Evolutionary conservation across 306 rosid species (phyloP), one percentile per base, ranked within the genome.

Genomic region (Cicer cuneatum): DNA sequence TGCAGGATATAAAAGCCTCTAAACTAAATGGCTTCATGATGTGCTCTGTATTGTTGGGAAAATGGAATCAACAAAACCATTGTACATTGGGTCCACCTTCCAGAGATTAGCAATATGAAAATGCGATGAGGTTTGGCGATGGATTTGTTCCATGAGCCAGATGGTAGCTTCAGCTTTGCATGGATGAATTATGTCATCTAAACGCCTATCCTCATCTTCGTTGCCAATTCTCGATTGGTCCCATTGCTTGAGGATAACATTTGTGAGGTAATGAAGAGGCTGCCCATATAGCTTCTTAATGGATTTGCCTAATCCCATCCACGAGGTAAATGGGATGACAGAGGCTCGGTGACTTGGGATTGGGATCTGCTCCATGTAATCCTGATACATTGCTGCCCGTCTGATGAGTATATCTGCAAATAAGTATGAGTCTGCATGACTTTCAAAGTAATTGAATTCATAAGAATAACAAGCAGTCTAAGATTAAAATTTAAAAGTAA

Each of bases 241-340:
- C 98, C 98, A 94, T 74, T 88, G 89, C 84, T 77, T 91, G 39
- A 94, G 91, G 77, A 74, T 89, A 83, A 78, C 43, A 77, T 94
- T 94, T 74, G 98, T 90, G 71, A 89, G 92, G 90, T 90, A 94
- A 82, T 94, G 98, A 81, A 91, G 84, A 64, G 96, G 98, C 69
- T 94, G 98, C 54, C 91, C 85, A 70, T 90, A 94, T 54, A 94
- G 47, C 79, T 88, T 84, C 84, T 94, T 94, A 12, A 94, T 82
- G 72, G 96, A 94, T 76, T 76, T 85, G 53, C 95, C 97, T 57
- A 94, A 69, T 67, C 92, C 96, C 85, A 83, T 81, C 99, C 99
- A 94, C 8, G 99, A 70, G 46, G 81, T 87, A 78, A 71, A 94
- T 13, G 97, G 97, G 69, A 94, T 86, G 12, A 90, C 77, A 42